Evolutionary conservation across 805 yeast genomes (phyloP).

Genomic region (Candida boidinii): DNA sequence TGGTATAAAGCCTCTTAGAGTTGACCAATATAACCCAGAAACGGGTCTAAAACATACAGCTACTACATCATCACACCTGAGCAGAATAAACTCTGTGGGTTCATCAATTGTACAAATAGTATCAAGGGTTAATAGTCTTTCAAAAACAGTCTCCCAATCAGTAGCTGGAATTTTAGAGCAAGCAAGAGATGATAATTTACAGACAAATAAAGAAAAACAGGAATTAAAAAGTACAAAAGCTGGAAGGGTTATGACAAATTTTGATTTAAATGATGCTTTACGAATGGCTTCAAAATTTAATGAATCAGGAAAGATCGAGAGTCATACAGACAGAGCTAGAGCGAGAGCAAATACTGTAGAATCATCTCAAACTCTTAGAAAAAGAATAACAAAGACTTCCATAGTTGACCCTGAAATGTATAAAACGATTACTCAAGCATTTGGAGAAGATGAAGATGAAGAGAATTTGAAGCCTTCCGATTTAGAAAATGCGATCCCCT

Average conservation of each 20-base stretch:
- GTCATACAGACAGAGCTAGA: conserved; percentile 3
- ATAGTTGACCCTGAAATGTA: too few relatives aligned
- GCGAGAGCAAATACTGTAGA: too few relatives aligned
- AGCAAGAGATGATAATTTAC: conserved; percentile 15
- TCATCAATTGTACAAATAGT: conserved; percentile 6
- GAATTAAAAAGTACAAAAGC: conserved; percentile 6
- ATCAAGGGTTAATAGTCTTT: conserved; percentile 5
- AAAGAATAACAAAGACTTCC: too few relatives aligned
- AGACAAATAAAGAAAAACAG: conserved; percentile 7
- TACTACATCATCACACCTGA: not conserved
- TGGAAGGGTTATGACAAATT: conserved; percentile 13
- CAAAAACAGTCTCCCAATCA: conserved; percentile 6
- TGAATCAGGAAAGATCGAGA: not conserved
- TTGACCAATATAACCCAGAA: too few relatives aligned
- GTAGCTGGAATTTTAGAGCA: conserved; percentile 9
- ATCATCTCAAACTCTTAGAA: too few relatives aligned
- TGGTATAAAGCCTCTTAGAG: too few relatives aligned
- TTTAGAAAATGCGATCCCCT: too few relatives aligned
- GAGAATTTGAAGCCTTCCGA: not conserved
- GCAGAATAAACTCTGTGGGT: conserved; percentile 4
- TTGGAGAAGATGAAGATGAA: conserved; percentile 3
- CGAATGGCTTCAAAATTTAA: conserved; percentile 11
- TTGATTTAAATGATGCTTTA: conserved; percentile 18
- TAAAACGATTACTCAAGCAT: too few relatives aligned
- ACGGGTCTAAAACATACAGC: not conserved